Evolutionary conservation across 495 filamentous ascomycete species (phyloP).

Genomic region (Daldinia grandis): DNA sequence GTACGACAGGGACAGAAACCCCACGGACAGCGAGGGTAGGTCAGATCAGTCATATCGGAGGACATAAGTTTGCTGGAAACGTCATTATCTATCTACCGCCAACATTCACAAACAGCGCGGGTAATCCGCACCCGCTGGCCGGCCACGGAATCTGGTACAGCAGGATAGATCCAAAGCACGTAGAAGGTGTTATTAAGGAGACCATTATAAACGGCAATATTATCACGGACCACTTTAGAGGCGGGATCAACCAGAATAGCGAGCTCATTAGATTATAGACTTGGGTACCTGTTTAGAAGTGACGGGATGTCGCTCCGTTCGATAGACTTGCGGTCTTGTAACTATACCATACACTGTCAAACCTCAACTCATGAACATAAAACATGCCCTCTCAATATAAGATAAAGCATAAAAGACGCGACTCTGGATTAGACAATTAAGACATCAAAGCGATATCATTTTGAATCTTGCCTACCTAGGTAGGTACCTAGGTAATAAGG

Average conservation of each 20-base stretch:
- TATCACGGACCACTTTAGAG: conserved; percentile 77
- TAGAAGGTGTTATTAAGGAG: conserved; percentile 84
- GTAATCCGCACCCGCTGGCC: conserved; percentile 65
- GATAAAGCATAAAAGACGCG: neutral
- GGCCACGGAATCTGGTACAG: conserved; percentile 96
- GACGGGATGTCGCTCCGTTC: neutral
- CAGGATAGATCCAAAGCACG: conserved; percentile 82
- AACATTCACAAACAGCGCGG: conserved; percentile 45
- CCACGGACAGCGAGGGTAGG: conserved; percentile 66
- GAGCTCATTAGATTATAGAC: conserved; percentile 53
- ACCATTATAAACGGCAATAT: conserved; percentile 78
- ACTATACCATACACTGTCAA: neutral
- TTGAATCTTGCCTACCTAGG: too few species aligned
- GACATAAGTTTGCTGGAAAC: conserved; percentile 94
- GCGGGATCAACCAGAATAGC: conserved; percentile 61
- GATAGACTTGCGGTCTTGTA: neutral
- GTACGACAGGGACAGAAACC: conserved; percentile 38
- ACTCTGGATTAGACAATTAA: neutral
- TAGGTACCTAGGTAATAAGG: too few species aligned
- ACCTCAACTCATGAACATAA: neutral
- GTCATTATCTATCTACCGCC: conserved; percentile 89
- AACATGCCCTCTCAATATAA: neutral
- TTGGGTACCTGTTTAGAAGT: neutral
- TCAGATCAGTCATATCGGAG: conserved; percentile 86
- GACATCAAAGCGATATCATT: neutral